phyloP scores from a whole-genome alignment of 2,329 filamentous ascomycete genomes.

The Fusarium gaditjirri region DNA sequence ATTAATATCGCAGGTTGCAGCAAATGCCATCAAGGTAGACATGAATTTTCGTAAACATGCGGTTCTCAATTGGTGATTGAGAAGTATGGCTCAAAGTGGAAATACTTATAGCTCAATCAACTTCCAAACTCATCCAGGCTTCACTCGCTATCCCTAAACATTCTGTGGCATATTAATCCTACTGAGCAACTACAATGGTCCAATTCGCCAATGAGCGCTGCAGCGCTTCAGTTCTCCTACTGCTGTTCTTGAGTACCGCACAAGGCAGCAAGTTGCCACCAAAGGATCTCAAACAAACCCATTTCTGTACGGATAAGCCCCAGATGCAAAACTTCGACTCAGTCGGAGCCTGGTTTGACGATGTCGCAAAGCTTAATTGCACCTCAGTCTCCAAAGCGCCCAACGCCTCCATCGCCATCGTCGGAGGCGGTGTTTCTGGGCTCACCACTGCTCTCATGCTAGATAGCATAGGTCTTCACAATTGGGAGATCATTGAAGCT shows the following conservation, averaged over 20 bases:
- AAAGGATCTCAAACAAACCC: background rate
- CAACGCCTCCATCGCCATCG: constrained; percentile 61
- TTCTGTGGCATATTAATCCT: no score
- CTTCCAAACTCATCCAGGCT: rapidly evolving
- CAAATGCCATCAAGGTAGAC: background rate
- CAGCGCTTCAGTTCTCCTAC: background rate
- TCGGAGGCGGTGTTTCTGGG: constrained; percentile 74
- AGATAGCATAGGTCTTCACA: constrained; percentile 64
- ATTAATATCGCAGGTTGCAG: no score
- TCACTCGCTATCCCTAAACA: rapidly evolving
- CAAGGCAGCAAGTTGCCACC: background rate
- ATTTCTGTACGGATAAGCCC: background rate
- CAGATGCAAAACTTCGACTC: constrained; percentile 12
- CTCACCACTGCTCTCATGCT: constrained; percentile 67
- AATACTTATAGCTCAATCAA: background rate
- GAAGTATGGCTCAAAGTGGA: background rate
- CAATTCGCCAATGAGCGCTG: background rate
- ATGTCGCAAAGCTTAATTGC: background rate
- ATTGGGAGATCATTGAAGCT: constrained; percentile 71
- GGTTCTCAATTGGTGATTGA: background rate
- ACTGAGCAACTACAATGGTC: background rate
- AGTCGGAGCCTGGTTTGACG: constrained; percentile 21
- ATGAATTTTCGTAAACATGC: rapidly evolving
- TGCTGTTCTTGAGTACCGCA: rapidly evolving
- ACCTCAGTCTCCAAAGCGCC: background rate